phyloP scores from a whole-genome alignment of 108 stramenopile species.

The Cyclotella choctawhatcheeana region DNA sequence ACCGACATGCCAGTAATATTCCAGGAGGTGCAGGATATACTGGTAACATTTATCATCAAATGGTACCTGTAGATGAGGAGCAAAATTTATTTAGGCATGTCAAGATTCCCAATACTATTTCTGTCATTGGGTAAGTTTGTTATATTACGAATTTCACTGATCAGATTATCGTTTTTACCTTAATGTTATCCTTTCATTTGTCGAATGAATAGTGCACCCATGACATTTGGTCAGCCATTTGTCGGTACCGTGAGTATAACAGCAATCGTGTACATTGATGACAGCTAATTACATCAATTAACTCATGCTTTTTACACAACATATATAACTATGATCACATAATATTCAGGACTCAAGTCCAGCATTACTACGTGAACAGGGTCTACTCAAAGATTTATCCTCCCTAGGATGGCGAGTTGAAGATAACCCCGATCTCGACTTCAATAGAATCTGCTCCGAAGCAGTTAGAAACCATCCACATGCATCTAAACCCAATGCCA shows the following conservation, averaged over 20 bases:
- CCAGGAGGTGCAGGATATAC: slow-evolving; percentile 60
- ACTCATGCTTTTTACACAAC: no score
- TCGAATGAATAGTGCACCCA: slow-evolving; percentile 84
- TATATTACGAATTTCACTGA: not conserved
- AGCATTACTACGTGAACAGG: slow-evolving; percentile 65
- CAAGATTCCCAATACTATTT: slow-evolving; percentile 48
- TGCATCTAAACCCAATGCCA: slow-evolving; percentile 61
- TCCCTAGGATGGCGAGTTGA: slow-evolving; percentile 88
- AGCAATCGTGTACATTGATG: not conserved
- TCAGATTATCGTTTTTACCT: slow-evolving; percentile 5
- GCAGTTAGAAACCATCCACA: slow-evolving; percentile 6
- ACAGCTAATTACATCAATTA: no score
- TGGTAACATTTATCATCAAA: slow-evolving; percentile 73
- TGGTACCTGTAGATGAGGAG: slow-evolving; percentile 34
- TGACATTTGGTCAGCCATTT: slow-evolving; percentile 92
- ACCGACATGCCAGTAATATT: not conserved
- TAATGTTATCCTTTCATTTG: slow-evolving; percentile 11
- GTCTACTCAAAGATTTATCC: slow-evolving; percentile 71
- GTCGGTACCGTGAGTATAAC: slow-evolving; percentile 73
- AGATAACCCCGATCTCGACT: slow-evolving; percentile 79
- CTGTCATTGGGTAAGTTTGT: slow-evolving; percentile 54
- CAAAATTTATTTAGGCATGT: slow-evolving; percentile 46
- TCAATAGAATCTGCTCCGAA: slow-evolving; percentile 49
- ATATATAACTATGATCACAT: no score
- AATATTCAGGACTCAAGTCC: slow-evolving; percentile 88